Evolutionary conservation across 1,139 yeast species (phyloP), one percentile per base, ranked within the genome.

Genomic region (Protomyces inundatus): DNA sequence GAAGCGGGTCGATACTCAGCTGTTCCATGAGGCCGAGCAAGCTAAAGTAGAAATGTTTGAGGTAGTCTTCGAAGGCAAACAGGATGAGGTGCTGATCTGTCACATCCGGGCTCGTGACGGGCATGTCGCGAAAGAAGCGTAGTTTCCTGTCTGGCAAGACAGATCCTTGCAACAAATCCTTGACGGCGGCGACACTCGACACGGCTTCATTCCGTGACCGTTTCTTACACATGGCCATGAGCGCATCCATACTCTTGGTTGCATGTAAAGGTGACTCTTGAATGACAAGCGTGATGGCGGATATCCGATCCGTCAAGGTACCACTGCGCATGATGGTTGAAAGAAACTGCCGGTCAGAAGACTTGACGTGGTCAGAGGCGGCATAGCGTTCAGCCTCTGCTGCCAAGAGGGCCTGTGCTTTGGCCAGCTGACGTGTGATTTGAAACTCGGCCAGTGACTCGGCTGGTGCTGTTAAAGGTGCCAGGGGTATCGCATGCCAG

Each of bases 251-350:
- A 0, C 96, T 90, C 74, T 89, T 88, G 66, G 86, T 73, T 69
- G 95, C 88, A 73, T 93, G 98, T 66, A 90, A 74, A 4, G 99
- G 98, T 2, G 98, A 90, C 77, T 93, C 98, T 74, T 93, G 98
- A 57, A 91, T 84, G 73, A 93, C 79, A 73, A 93, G 82, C 0
- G 98, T 91, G 71, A 93, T 81, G 0, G 98, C 97, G 56, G 97
- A 89, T 66, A 93, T 88, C 77, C 93, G 91, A 86, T 93, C 99
- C 71, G 85, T 87, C 70, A 93, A 81, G 0, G 99, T 93, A 88
- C 99, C 99, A 68, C 86, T 88, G 5, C 91, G 81, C 72, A 93
- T 81, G 69, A 93, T 87, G 75, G 93, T 96, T 0, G 93, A 82
- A 81, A 91, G 85, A 74, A 91, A 91, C 81, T 87, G 88, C 74